Conservation (phyloP, 306 rosid species). For the Ochetophila trinervis region DNA sequence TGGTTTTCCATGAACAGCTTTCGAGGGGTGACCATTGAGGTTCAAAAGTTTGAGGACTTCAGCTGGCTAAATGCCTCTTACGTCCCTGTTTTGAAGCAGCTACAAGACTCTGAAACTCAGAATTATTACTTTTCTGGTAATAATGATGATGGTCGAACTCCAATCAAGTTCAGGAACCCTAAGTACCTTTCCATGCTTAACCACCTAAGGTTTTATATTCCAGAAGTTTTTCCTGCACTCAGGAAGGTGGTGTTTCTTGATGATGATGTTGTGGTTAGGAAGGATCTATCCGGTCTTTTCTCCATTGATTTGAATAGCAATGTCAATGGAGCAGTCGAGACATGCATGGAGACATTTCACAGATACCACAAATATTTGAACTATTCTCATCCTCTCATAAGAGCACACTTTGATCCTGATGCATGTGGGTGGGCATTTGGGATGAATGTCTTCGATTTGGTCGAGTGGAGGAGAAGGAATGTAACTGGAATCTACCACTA, state of each 20-base stretch:
- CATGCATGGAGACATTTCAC: slow-evolving; percentile 95
- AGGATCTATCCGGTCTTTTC: slow-evolving; percentile 74
- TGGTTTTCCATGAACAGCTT: slow-evolving; percentile 74
- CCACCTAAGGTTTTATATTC: slow-evolving; percentile 82
- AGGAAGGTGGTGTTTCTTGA: slow-evolving; percentile 79
- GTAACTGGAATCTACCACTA: slow-evolving; percentile 90
- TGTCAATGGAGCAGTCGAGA: slow-evolving; percentile 90
- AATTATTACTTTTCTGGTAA: slow-evolving; percentile 84
- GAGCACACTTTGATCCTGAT: slow-evolving; percentile 81
- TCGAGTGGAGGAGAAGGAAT: slow-evolving; percentile 83
- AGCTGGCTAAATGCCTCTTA: slow-evolving; percentile 84
- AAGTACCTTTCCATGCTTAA: slow-evolving; percentile 92
- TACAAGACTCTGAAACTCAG: slow-evolving; percentile 85
- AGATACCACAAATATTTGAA: slow-evolving; percentile 85
- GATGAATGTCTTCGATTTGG: slow-evolving; percentile 88
- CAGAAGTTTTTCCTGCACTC: slow-evolving; percentile 81
- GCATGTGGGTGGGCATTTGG: slow-evolving; percentile 99
- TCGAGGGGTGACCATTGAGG: slow-evolving; percentile 66
- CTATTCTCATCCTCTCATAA: slow-evolving; percentile 82
- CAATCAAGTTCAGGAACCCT: slow-evolving; percentile 90
- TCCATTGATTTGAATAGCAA: slow-evolving; percentile 64
- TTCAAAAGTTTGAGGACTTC: slow-evolving; percentile 78
- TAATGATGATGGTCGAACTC: slow-evolving; percentile 59
- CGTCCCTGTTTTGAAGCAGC: slow-evolving; percentile 93
- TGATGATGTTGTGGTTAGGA: slow-evolving; percentile 84